phyloP scores from a whole-genome alignment of 345 rosid genomes.

The Rhodamnia rubescens region DNA sequence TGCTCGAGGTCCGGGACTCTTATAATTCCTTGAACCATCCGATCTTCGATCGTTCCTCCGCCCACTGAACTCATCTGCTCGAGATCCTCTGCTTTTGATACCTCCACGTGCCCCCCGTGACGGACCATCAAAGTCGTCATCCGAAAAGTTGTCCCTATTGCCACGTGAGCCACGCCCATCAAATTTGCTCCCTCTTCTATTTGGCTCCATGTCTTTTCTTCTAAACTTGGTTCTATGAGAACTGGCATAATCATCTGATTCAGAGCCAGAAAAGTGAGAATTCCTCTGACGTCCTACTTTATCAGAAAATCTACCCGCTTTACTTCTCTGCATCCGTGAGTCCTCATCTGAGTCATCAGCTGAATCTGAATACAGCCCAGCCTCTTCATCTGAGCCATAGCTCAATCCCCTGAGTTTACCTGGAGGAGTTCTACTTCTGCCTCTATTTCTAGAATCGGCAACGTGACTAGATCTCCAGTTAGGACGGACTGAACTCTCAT shows the following conservation, averaged over 20 bases:
- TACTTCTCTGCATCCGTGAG: conserved; percentile 13
- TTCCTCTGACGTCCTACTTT: conserved; percentile 26
- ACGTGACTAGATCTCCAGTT: conserved; percentile 75
- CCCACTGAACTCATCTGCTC: not conserved
- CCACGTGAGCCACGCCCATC: not conserved
- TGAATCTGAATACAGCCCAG: conserved; percentile 41
- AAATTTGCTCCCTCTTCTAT: not conserved
- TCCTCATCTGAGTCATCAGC: conserved; percentile 21
- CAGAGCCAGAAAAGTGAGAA: conserved; percentile 26
- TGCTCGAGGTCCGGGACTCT: conserved; percentile 15
- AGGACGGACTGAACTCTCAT: conserved; percentile 40
- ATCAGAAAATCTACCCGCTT: conserved; percentile 8
- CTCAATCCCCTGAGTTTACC: conserved; percentile 30
- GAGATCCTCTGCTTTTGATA: not conserved
- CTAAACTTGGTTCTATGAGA: conserved; percentile 11
- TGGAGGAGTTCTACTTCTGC: conserved; percentile 17
- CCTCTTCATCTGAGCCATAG: conserved; percentile 67
- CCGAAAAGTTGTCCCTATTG: not conserved
- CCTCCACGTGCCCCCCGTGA: not conserved
- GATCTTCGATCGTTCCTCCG: conserved; percentile 10
- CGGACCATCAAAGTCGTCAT: not conserved
- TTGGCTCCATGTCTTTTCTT: conserved; percentile 9
- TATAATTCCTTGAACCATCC: conserved; percentile 1
- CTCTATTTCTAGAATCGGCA: conserved; percentile 26
- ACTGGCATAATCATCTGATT: conserved; percentile 4